A percentile compares a stretch with the other conserved stretches of the same genome.
Conservation (phyloP, 805 yeast genomes). For the Lipomyces sp. region DNA sequence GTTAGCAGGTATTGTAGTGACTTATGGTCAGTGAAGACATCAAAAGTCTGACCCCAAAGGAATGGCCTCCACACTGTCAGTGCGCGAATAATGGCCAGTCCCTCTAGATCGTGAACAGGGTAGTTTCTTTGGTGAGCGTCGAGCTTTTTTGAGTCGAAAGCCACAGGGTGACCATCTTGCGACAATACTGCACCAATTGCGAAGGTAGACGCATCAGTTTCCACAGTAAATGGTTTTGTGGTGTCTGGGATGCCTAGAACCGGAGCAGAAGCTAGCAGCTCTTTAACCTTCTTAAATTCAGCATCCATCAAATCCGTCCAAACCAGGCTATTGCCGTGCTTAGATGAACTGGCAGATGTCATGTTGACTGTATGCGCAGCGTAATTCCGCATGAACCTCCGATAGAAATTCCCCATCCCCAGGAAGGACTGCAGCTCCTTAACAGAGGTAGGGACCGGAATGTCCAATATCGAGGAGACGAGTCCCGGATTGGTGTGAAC, state of each 20-base stretch:
- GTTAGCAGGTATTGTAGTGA: slow-evolving; percentile 4
- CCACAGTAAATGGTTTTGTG: slow-evolving; percentile 2
- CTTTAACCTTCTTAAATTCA: no score
- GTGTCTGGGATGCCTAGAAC: slow-evolving; percentile 8
- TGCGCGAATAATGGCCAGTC: slow-evolving; percentile 19
- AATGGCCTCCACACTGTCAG: slow-evolving; percentile 8
- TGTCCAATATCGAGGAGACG: slow-evolving; percentile 1
- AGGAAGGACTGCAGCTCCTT: slow-evolving; percentile 5
- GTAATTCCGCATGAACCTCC: slow-evolving; percentile 16
- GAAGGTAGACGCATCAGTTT: slow-evolving; percentile 18
- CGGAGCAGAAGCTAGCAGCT: slow-evolving; percentile 13
- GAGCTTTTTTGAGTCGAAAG: background rate
- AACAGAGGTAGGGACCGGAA: background rate
- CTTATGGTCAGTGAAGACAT: slow-evolving; percentile 14
- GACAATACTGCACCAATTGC: slow-evolving; percentile 24
- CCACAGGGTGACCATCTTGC: slow-evolving; percentile 13
- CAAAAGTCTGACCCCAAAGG: slow-evolving; percentile 12
- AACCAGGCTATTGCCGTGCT: no score
- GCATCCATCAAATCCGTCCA: no score
- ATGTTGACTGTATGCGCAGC: slow-evolving; percentile 12
- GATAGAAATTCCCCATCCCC: slow-evolving; percentile 18
- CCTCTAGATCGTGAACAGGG: slow-evolving; percentile 20
- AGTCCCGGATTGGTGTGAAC: background rate
- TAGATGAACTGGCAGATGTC: background rate
- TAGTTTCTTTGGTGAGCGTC: slow-evolving; percentile 14